Evolutionary conservation across 495 filamentous ascomycete genomes (phyloP), one percentile per base, ranked within the genome.

Genomic region (Podospora pseudopauciseta): DNA sequence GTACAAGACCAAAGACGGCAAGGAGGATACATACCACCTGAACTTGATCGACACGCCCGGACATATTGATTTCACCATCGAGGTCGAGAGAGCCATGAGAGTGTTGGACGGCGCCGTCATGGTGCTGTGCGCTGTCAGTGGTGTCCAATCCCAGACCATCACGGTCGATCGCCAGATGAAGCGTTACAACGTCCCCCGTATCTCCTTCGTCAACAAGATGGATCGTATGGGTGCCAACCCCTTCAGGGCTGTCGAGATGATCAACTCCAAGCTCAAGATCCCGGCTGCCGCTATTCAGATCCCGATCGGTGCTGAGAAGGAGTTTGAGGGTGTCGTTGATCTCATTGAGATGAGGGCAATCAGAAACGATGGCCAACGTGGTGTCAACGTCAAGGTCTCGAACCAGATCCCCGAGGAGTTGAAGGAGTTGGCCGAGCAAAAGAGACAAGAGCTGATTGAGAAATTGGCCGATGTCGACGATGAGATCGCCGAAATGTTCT

Each of bases 151-250:
- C 72, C 96, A 99, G 81, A 99, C 96, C 5, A 97, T 97, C 70
- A 99, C 96, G 1, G 96, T 99, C 63, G 94, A 99, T 78, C 84
- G 96, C 68, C 96, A 99, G 83, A 99, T 99, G 96, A 90, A 91
- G 82, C 87, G 96, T 63, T 99, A 99, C 82, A 96, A 97, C 75
- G 88, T 99, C 63, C 96, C 96, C 44, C 85, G 96, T 69, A 91
- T 99, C 73, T 94, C 90, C 66, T 99, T 99, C 77, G 85, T 99
- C 72, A 99, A 99, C 83, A 99, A 99, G 86, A 99, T 99, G 96
- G 96, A 99, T 75, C 92, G 96, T 67, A 97, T 97, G 89, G 96
- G 96, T 61, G 92, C 96, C 66, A 98, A 99, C 76, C 96, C 96
- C 2, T 99, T 95, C 88, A 97, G 96, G 81, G 93, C 93, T 1